phyloP scores from a whole-genome alignment of 345 rosid species.

The Melaleuca quinquenervia region DNA sequence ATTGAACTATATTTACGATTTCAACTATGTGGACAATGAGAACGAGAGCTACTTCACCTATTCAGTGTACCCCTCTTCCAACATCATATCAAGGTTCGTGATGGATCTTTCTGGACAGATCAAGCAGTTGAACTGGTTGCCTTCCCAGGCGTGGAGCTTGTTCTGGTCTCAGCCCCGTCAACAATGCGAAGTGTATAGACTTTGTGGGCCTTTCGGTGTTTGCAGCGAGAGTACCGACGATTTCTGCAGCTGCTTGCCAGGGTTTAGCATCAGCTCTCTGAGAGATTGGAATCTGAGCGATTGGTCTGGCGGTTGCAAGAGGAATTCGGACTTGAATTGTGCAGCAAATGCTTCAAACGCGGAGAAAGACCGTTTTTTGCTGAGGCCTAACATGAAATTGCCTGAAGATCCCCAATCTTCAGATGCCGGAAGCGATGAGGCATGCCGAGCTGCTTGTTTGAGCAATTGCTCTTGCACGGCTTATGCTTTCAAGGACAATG shows the following conservation, averaged over 20 bases:
- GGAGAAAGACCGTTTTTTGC: constrained; percentile 19
- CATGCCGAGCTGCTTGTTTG: constrained; percentile 37
- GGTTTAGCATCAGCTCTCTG: constrained; percentile 24
- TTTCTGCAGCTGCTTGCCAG: constrained; percentile 10
- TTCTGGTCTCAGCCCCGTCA: constrained; percentile 64
- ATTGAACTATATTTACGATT: constrained; percentile 35
- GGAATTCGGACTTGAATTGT: constrained; percentile 39
- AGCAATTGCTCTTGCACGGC: constrained; percentile 55
- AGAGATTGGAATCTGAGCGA: constrained; percentile 40
- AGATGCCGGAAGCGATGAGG: constrained; percentile 5
- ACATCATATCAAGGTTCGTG: constrained; percentile 24
- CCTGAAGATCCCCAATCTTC: constrained; percentile 4
- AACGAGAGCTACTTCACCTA: constrained; percentile 60
- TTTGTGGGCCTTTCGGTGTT: constrained; percentile 59
- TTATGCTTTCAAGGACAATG: constrained; percentile 31
- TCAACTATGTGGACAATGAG: constrained; percentile 21
- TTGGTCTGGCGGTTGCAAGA: constrained; percentile 51
- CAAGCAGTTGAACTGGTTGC: constrained; percentile 31
- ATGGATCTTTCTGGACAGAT: constrained; percentile 63
- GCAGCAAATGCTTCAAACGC: constrained; percentile 10
- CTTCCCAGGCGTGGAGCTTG: constrained; percentile 34
- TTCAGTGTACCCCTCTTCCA: constrained; percentile 8
- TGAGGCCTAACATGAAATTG: constrained; percentile 4
- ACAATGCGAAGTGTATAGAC: constrained; percentile 60
- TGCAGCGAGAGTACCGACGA: constrained; percentile 21